phyloP scores from a whole-genome alignment of 2,329 filamentous ascomycete genomes.

The Plectosphaerella cucumerina region DNA sequence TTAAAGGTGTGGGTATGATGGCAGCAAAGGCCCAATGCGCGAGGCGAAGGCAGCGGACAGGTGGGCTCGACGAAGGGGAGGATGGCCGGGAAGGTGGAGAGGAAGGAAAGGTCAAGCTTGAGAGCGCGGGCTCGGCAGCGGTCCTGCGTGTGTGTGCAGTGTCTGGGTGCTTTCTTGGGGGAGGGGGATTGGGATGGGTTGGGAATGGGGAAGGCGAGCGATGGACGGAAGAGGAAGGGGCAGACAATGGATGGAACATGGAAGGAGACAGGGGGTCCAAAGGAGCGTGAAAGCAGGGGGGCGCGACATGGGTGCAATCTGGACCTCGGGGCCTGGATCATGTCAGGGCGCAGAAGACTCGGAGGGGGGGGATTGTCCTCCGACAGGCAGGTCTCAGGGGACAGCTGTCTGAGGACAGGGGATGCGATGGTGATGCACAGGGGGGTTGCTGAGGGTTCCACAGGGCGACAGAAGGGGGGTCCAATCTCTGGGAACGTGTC shows the following conservation, averaged over 20 bases:
- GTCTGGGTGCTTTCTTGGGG: background rate
- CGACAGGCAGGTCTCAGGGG: background rate
- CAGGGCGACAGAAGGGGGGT: no score
- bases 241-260: background rate
- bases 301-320: background rate
- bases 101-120: slow-evolving; percentile 2
- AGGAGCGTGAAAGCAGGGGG: background rate
- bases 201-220: background rate
- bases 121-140: background rate
- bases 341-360: no score
- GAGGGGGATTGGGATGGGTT: background rate
- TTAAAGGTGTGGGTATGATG: background rate
- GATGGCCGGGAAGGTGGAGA: background rate
- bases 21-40: background rate
- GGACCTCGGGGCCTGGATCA: background rate
- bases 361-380: background rate
- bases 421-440: no score
- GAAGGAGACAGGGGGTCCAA: background rate
- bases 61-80: slow-evolving; percentile 7
- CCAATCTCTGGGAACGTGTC: no score
- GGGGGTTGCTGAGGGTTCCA: no score
- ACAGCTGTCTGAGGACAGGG: no score
- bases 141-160: background rate
- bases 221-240: slow-evolving; percentile 1
- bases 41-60: background rate